phyloP scores from a whole-genome alignment of 2,329 filamentous ascomycete species.

The Claviceps humidiphila region DNA sequence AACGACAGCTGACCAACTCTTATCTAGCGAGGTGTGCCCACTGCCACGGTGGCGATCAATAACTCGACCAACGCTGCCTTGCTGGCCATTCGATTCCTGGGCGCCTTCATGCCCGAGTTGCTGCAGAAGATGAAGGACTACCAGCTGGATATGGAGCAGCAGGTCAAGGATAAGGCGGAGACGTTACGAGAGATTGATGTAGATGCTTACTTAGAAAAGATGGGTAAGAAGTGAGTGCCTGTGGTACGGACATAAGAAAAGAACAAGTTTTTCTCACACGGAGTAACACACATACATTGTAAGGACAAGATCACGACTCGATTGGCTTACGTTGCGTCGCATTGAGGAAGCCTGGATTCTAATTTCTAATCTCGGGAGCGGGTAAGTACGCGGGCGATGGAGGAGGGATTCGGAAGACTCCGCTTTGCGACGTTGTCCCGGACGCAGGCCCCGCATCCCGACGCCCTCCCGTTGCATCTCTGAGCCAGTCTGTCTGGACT shows the following conservation, averaged over 20 bases:
- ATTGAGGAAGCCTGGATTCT: too few relatives aligned
- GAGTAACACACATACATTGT: too few relatives aligned
- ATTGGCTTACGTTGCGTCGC: too few relatives aligned
- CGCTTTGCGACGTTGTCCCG: too few relatives aligned
- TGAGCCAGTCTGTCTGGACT: too few relatives aligned
- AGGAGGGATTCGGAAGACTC: too few relatives aligned
- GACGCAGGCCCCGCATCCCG: too few relatives aligned
- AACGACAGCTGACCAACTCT: constrained; percentile 14
- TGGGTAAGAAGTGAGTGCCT: constrained; percentile 14
- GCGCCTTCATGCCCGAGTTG: constrained; percentile 42
- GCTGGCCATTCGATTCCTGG: constrained; percentile 56
- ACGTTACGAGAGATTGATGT: constrained; percentile 43
- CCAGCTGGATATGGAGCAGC: constrained; percentile 46
- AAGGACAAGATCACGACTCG: too few relatives aligned
- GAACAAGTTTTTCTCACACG: too few relatives aligned
- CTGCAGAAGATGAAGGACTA: constrained; percentile 45
- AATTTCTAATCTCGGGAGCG: too few relatives aligned
- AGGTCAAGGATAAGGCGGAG: constrained; percentile 50
- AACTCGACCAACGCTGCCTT: constrained; percentile 68
- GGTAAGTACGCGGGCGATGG: too few relatives aligned
- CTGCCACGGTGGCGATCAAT: constrained; percentile 66
- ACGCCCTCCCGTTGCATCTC: too few relatives aligned
- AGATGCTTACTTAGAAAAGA: constrained; percentile 36
- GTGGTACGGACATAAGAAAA: neutral
- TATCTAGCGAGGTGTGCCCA: constrained; percentile 46